Percentiles rank a stretch among this genome's conserved stretches.
Conservation (phyloP, 345 rosid species). For the Linum lewisii region DNA sequence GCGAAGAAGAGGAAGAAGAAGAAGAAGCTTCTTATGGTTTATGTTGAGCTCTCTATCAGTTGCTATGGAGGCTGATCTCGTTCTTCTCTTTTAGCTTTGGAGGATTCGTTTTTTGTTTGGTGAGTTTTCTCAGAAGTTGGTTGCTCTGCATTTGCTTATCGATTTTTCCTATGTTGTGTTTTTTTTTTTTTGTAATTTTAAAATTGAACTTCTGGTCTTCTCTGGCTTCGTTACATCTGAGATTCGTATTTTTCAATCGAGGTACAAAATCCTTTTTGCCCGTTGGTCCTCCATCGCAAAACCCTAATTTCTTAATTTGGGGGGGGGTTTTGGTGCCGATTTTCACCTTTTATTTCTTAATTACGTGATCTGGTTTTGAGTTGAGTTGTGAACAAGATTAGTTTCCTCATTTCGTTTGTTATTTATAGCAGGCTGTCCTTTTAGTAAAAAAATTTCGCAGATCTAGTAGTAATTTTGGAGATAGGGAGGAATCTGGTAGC, state of each 20-base stretch:
- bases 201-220: no score
- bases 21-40: slow-evolving; percentile 13
- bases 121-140: slow-evolving; percentile 29
- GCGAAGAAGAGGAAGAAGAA: background rate
- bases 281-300: slow-evolving; percentile 21
- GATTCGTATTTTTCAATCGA: slow-evolving; percentile 21
- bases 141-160: slow-evolving; percentile 15
- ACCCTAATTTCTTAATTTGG: slow-evolving; percentile 18
- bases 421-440: slow-evolving; percentile 19
- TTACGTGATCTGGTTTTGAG: slow-evolving; percentile 32
- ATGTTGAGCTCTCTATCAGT: background rate
- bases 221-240: slow-evolving; percentile 21
- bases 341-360: slow-evolving; percentile 1
- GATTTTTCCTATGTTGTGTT: slow-evolving; percentile 9
- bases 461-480: slow-evolving; percentile 44
- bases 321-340: slow-evolving; percentile 8
- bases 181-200: slow-evolving; percentile 13
- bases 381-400: slow-evolving; percentile 4
- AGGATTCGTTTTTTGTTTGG: slow-evolving; percentile 28
- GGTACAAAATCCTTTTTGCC: slow-evolving; percentile 26
- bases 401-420: slow-evolving; percentile 1
- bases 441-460: slow-evolving; percentile 27
- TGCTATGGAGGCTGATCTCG: slow-evolving; percentile 10
- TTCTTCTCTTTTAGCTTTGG: slow-evolving; percentile 17
- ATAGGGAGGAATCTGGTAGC: slow-evolving; percentile 19